Base-by-base conservation (phyloP, 1,284 basidiomycete genomes). In the Caloboletus firmus region DNA sequence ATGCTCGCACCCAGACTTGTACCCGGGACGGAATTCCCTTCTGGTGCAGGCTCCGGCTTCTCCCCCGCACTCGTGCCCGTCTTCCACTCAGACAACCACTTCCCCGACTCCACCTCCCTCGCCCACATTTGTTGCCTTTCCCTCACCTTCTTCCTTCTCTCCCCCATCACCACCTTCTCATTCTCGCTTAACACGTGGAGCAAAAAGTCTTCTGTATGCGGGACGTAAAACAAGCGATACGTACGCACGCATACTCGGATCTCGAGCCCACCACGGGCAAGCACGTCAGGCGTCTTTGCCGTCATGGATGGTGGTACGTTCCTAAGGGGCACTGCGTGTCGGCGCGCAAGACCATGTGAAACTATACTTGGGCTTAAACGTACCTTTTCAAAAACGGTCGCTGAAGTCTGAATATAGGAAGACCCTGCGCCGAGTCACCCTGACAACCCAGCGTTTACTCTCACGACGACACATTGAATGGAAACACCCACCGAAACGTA, bases 231-330 rank as follows among this genome's bases (percentile, higher is more conserved):
- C 52, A 95, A 75, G 28, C 88, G 80, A 67, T 94, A 95, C 26
- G 89, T 94, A 49, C 90, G 84, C 35, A 92, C 66, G n/a, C 65
- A 94, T 51, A 95, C 83, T 61, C 90, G 89, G 67, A 94, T 88
- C 67, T 92, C 89, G 18, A 95, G 79, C 4, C 79, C 77, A 36
- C 85, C 84, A 31, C 74, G 76, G 0, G 83, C 81, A 20, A 76
- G 60, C 26, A 83, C 74, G n/a, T 77, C 74, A 0, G 77, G 79
- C 11, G 70, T 65, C 3, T 66, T 61, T 12, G 72, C 70, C 26
- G 65, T 71, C 49, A 71, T 67, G 49, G 70, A 61, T 7, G 52
- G 44, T 39, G 73, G 75, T 26, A 82, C 65, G 60, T 82, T 82
- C 66, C 79, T 83, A 39, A n/a, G 22, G 48, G 17, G 13, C 15